These are phyloP conservation scores for Magnolia sinica DNA, from an alignment of 164 flowering plant genomes.

Conservation along the genomic window DNA sequence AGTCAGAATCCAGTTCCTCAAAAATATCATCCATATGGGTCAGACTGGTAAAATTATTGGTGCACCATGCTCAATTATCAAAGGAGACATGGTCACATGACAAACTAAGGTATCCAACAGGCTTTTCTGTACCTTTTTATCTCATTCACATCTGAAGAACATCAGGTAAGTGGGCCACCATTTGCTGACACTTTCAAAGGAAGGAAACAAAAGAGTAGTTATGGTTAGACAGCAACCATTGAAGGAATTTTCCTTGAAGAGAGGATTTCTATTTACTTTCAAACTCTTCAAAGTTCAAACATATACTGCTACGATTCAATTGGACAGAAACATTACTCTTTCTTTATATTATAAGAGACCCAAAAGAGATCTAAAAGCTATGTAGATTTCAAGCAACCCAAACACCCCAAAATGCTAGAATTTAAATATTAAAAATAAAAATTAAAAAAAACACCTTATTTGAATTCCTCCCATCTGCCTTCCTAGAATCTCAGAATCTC, in stretches of 20 bases:
- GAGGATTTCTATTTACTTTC: neutral
- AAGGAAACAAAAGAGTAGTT: slow-evolving; percentile 6
- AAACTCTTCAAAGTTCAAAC: slow-evolving; percentile 9
- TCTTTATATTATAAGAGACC: neutral
- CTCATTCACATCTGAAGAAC: slow-evolving; percentile 3
- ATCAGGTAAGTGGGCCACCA: neutral
- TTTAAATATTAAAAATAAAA: too few species aligned
- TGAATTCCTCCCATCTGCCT: slow-evolving; percentile 8
- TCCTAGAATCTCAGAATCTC: slow-evolving; percentile 11
- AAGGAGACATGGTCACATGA: slow-evolving; percentile 23
- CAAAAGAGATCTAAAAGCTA: neutral
- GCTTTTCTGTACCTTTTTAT: slow-evolving; percentile 3
- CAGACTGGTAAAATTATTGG: neutral
- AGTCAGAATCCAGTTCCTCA: too few species aligned
- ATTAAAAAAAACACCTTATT: neutral
- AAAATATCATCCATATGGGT: too few species aligned
- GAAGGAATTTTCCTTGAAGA: slow-evolving; percentile 12
- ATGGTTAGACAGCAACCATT: slow-evolving; percentile 13
- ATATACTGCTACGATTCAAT: slow-evolving; percentile 19
- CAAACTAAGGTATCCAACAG: slow-evolving; percentile 13
- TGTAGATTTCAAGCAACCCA: neutral
- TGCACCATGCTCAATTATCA: slow-evolving; percentile 5
- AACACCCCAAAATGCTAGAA: slow-evolving; percentile 9
- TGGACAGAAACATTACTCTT: slow-evolving; percentile 5
- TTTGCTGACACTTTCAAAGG: neutral